A percentile compares a stretch with the other conserved stretches of the same genome.
Conservation (phyloP, 192 early-diverging fungal species). For the Rhizoclosmatium sp. region DNA sequence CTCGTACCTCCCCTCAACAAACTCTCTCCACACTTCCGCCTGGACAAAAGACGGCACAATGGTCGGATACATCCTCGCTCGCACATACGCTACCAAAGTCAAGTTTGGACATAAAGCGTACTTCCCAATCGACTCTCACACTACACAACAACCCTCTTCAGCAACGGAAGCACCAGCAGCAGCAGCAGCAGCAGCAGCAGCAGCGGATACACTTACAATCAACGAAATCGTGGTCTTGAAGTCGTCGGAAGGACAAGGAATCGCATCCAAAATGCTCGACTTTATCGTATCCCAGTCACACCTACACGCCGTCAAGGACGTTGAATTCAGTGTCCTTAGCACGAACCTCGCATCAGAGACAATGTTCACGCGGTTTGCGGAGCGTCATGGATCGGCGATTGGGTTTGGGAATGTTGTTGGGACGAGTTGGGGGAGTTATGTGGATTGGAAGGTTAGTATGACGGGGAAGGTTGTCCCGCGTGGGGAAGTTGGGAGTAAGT, state of each 20-base stretch:
- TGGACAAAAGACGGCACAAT: background rate
- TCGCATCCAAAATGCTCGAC: conserved; percentile 30
- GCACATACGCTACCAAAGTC: background rate
- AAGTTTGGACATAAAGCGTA: background rate
- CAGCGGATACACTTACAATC: conserved; percentile 23
- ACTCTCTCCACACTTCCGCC: background rate
- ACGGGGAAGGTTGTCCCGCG: background rate
- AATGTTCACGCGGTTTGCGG: conserved; percentile 33
- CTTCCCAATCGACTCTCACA: background rate
- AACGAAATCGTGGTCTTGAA: conserved; percentile 25
- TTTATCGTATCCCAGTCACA: conserved; percentile 5
- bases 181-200: background rate
- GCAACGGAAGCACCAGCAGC: background rate
- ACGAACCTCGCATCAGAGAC: conserved; percentile 5
- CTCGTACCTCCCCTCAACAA: conserved; percentile 6
- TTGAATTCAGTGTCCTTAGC: conserved; percentile 20
- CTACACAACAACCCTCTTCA: background rate
- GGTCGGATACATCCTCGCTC: conserved; percentile 34
- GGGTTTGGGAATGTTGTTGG: conserved; percentile 20
- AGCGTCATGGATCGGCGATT: conserved; percentile 19
- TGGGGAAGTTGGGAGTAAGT: no score
- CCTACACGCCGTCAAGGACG: background rate
- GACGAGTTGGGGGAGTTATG: conserved; percentile 10
- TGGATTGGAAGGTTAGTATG: conserved; percentile 25
- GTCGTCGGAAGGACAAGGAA: conserved; percentile 14